Evolutionary conservation across 2,329 filamentous ascomycete genomes (phyloP).

Genomic region (Aspergillus amoenus): DNA sequence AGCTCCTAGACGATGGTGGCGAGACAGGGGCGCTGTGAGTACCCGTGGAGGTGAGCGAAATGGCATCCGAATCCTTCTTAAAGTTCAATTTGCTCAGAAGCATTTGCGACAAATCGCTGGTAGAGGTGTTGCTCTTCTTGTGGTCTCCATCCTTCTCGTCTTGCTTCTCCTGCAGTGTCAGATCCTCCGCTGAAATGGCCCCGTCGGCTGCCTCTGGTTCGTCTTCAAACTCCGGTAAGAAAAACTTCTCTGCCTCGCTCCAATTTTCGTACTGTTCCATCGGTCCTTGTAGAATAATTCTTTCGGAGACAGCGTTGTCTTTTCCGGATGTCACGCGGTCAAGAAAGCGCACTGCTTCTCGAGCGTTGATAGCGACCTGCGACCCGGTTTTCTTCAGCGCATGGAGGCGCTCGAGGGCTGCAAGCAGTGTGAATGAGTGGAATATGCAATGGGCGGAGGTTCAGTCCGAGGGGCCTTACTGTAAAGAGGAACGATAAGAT

Average conservation of each 20-base stretch:
- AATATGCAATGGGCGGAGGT: background rate
- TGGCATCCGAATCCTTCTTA: constrained; percentile 40
- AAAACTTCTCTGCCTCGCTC: constrained; percentile 47
- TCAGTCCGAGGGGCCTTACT: constrained; percentile 37
- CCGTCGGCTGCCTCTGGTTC: constrained; percentile 30
- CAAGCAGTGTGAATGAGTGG: constrained; percentile 10
- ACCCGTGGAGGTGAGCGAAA: constrained; percentile 42
- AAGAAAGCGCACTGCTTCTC: constrained; percentile 53
- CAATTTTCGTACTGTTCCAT: constrained; percentile 50
- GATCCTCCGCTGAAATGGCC: constrained; percentile 15
- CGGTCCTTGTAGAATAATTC: constrained; percentile 49
- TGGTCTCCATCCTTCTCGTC: constrained; percentile 21
- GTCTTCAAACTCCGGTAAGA: constrained; percentile 45
- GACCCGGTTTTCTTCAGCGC: constrained; percentile 46
- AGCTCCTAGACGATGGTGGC: constrained; percentile 45
- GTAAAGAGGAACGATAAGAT: constrained; percentile 52
- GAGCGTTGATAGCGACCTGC: constrained; percentile 50
- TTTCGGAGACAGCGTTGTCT: constrained; percentile 42
- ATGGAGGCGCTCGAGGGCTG: constrained; percentile 49
- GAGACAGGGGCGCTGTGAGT: constrained; percentile 45
- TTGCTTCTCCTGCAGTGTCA: constrained; percentile 18
- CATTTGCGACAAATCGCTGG: constrained; percentile 47
- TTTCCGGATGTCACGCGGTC: constrained; percentile 51
- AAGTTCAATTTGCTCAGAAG: constrained; percentile 50
- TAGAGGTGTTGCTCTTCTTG: constrained; percentile 23